phyloP scores from a whole-genome alignment of 1,139 yeast species.

The Hansenula sp. region DNA sequence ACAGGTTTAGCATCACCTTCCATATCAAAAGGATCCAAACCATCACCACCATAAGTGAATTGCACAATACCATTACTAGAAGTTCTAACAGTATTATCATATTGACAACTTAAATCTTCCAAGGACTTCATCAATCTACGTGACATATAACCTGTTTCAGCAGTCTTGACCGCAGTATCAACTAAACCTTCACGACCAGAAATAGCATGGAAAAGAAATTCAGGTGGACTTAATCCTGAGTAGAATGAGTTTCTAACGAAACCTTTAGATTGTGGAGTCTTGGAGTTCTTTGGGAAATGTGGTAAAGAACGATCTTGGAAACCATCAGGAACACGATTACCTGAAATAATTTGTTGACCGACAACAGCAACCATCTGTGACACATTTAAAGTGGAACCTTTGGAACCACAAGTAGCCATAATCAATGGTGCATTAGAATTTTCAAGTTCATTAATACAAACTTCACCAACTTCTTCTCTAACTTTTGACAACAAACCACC shows the following conservation, averaged over 20 bases:
- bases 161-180: constrained; percentile 98
- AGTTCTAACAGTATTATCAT: constrained; percentile 92
- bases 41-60: constrained; percentile 98
- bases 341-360: constrained; percentile 98
- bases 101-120: constrained; percentile 91
- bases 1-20: constrained; percentile 98
- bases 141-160: constrained; percentile 99
- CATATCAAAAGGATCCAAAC: constrained; percentile 97
- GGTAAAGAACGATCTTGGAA: constrained; percentile 98
- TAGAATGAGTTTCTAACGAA: constrained; percentile 95
- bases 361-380: constrained; percentile 99
- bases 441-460: constrained; percentile 88
- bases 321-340: constrained; percentile 99
- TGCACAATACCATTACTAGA: constrained; percentile 96
- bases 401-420: constrained; percentile 99
- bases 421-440: constrained; percentile 92
- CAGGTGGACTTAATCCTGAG: constrained; percentile 93
- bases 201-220: constrained; percentile 95
- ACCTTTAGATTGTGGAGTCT: constrained; percentile 97
- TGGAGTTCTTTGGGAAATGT: constrained; percentile 92
- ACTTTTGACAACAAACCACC: constrained; percentile 95
- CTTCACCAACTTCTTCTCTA: constrained; percentile 98
- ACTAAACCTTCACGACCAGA: constrained; percentile 99
- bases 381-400: constrained; percentile 95
- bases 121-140: constrained; percentile 97